Evolutionary conservation across 768 basidiomycete species (phyloP), one percentile per base, ranked within the genome.

Genomic region (Brasilioporus rufonigricans): DNA sequence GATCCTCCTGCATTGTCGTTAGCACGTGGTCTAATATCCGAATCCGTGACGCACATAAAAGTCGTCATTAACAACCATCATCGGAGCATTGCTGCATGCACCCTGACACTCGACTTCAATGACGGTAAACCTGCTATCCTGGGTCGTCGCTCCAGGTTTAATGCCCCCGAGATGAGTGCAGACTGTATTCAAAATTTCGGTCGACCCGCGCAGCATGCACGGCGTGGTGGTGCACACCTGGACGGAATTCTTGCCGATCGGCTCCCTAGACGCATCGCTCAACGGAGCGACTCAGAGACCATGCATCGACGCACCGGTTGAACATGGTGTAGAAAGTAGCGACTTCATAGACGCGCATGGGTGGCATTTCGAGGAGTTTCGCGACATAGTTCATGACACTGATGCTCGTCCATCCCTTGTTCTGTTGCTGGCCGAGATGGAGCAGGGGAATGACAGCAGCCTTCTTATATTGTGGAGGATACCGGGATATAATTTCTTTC

Each of bases 321-420:
- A 98, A 98, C 96, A 99, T 98, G 63, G 97, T 99, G 74, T 99
- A 99, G 77, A 99, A 99, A 14, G 93, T 95, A 18, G 96, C 96
- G 48, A 99, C 97, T 74, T 99, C 97, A 71, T 99, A 99, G 2
- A 98, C 97, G 11, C 97, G 89, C 97, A 99, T 98, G 49, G 92
- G 91, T 11, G 90, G 92, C 83, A 99, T 89, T 65, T 89, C 93
- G 29, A 98, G 80, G 31, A 96, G 77, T 61, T 91, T 89, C 1
- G 97, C 97, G 51, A 99, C 89, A 64, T 94, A 92, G 76, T 99
- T 98, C 97, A 99, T 99, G 57, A 96, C 94, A 65, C 90, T 93
- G 61, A 99, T 96, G 70, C 90, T 93, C 24, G 96, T 98, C 92
- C 93, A 99, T 63, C 92, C 93, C 62, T 96, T 92, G 77, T 98